Base-by-base conservation (phyloP, 2,329 filamentous ascomycete species). In the Penicillium sp. region DNA sequence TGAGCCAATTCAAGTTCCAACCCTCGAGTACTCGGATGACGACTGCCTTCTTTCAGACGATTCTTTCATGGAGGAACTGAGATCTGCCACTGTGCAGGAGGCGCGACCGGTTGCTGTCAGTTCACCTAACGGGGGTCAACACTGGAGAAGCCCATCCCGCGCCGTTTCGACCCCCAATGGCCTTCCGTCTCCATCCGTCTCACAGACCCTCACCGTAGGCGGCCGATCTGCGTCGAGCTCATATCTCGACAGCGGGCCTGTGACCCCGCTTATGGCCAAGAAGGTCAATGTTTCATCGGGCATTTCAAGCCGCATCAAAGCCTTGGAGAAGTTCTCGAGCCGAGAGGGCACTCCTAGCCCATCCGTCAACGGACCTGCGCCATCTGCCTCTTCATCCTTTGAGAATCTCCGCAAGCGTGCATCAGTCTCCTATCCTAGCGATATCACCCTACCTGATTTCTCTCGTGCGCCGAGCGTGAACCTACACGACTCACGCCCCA, bases 291-390 rank as follows among this genome's bases (percentile, higher is more conserved):
- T 98, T 25, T 93, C 92, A 8, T 92, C 90, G 9, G 92, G 91
- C 65, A 97, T 99, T 59, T 96, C 93, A 3, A 91, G 93, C 72
- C 88, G 95, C 43, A 98, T 98, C 73, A 96, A 96, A 75, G 92
- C 93, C 7, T 80, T 99, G 53, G 91, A 96, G 71, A 93, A 92
- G 73, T 83, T 95, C 54, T 81, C 81, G 3, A 80, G 63, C 83
- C 88, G 58, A 76, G 66, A 72, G 56, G 67, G 74, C 63, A 61
- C 73, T 45, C 65, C 71, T 10, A 61, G 53, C 68, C 54, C 67
- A 29, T 53, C 54, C 63, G 60, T 67, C 60, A 58, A 68, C 64
- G 57, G 74, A 25, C 78, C 82, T 3, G 79, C 81, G 6, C 80
- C 85, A 8, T 78, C 85, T 2, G 84, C 88, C 67, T 85, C 87